Evolutionary conservation across 2,329 filamentous ascomycete genomes (phyloP), one percentile per base, ranked within the genome.

Genomic region (Fusarium nematophilum): DNA sequence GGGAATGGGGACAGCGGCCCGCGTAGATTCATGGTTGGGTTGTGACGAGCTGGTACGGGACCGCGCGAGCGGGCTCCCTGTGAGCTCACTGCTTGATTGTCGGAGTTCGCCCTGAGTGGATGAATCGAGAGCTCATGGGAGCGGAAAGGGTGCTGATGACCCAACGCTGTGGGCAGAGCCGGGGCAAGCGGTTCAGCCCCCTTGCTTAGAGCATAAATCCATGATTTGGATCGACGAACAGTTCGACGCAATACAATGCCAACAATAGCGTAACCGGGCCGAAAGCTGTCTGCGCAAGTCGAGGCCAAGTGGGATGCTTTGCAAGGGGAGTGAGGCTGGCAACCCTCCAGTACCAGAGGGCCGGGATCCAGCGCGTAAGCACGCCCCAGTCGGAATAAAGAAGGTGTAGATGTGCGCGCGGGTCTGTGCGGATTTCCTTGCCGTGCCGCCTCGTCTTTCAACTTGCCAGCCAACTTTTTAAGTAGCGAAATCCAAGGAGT

Each of bases 201-300:
- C 46, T 54, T 53, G 25, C 31, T 29, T 39, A 38, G 37, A 50
- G 43, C 21, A 33, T 17, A 34, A 44, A 38, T 29, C 37, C 51
- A 53, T 56, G 56, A 53, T 54, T 58, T 59, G 29, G 62, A 64
- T 65, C 53, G 50, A 58, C 56, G 43, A 59, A 21, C 21, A 21
- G 21, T 21, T 21, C 21, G 21, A 40, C 56, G 48, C 38, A 23
- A 54, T 51, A 60, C 53, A 54, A 47, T 56, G 48, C 51, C 36
- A 53, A 39, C 23, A 21, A 42, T 30, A 36, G 37, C 39, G 23
- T 23, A 42, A 26, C 49, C 30, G 47, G 40, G 47, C 42, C 48
- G 30, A 46, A 18, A 30, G 38, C 14, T 38, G 40, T 47, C 18
- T 42, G 36, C 36, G 30, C 15, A n/a, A 38, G 30, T 36, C 37